phyloP scores from a whole-genome alignment of 257 asterid species.

The Scutellaria minor region DNA sequence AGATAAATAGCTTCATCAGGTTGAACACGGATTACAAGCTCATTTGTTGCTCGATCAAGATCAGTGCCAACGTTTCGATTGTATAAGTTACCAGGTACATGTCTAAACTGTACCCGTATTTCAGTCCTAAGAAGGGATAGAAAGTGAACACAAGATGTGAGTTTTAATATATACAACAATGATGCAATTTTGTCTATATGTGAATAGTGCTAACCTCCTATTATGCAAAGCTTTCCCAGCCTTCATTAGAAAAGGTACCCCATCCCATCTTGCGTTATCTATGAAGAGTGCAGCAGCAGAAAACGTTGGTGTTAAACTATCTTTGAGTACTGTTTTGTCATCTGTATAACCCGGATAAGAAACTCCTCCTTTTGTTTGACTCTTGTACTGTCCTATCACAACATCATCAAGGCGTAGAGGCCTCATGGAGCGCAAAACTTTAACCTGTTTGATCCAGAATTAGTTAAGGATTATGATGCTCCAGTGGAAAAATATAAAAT shows the following conservation, averaged over 20 bases:
- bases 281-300: slow-evolving; percentile 98
- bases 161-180: not conserved
- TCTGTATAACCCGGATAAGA: slow-evolving; percentile 81
- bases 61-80: slow-evolving; percentile 68
- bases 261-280: slow-evolving; percentile 96
- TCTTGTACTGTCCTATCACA: slow-evolving; percentile 85
- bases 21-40: slow-evolving; percentile 97
- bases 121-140: slow-evolving; percentile 63
- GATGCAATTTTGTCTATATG: not conserved
- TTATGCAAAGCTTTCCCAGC: slow-evolving; percentile 95
- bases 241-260: slow-evolving; percentile 97
- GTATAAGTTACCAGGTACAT: slow-evolving; percentile 91
- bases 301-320: slow-evolving; percentile 91
- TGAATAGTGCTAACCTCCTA: slow-evolving; percentile 53
- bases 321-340: slow-evolving; percentile 90
- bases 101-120: slow-evolving; percentile 94
- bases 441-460: slow-evolving; percentile 61
- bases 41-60: slow-evolving; percentile 89
- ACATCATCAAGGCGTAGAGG: slow-evolving; percentile 70
- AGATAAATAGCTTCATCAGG: slow-evolving; percentile 93
- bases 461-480: slow-evolving; percentile 1
- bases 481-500: not conserved
- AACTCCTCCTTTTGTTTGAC: slow-evolving; percentile 72
- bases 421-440: slow-evolving; percentile 94
- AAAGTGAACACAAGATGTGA: not conserved